Evolutionary conservation across 345 rosid genomes (phyloP), one percentile per base, ranked within the genome.

Genomic region (Arabis hirsuta): DNA sequence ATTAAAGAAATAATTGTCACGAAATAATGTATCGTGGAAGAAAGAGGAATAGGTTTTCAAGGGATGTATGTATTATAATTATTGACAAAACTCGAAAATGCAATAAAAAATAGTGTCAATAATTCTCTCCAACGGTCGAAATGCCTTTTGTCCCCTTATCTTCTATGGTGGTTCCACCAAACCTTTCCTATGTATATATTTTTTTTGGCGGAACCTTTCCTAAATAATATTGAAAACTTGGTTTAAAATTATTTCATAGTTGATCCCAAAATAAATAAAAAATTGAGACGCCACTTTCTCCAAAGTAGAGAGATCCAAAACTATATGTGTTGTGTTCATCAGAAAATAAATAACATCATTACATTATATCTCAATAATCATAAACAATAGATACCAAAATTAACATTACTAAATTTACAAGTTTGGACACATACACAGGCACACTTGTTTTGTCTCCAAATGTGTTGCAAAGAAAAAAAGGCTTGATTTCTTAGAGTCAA

Each of bases 121-220:
- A 60, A 67, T 75, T 36, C 57, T 32, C 52, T 34, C 69, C 73
- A 67, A 61, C 69, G 69, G 73, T 68, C 73, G 4, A 67, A 22
- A 32, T 74, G 51, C 69, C 69, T 60, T 68, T 75, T 75, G 79
- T 75, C 69, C 56, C 64, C 78, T 61, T 67, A 60, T 58, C 62
- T 51, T 51, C 1, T 22, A 13, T 7, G 50, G 73, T 68, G 7
- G 79, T 68, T 75, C 74, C 64, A 75, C 69, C 73, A 31, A 67
- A 61, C 64, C 3, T 61, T 53, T 53, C 24, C 3, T 22, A 16
- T 38, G 53, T n/a, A n/a, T n/a, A n/a, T n/a, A n/a, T n/a, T n/a
- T n/a, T n/a, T n/a, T n/a, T n/a, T n/a, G n/a, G n/a, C n/a, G n/a
- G n/a, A n/a, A n/a, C n/a, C n/a, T n/a, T n/a, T n/a, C n/a, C n/a